Percentiles rank a stretch among this genome's conserved stretches.
Evolutionary conservation across 495 filamentous ascomycete genomes (phyloP).

Genomic region (Penicillium taxi): DNA sequence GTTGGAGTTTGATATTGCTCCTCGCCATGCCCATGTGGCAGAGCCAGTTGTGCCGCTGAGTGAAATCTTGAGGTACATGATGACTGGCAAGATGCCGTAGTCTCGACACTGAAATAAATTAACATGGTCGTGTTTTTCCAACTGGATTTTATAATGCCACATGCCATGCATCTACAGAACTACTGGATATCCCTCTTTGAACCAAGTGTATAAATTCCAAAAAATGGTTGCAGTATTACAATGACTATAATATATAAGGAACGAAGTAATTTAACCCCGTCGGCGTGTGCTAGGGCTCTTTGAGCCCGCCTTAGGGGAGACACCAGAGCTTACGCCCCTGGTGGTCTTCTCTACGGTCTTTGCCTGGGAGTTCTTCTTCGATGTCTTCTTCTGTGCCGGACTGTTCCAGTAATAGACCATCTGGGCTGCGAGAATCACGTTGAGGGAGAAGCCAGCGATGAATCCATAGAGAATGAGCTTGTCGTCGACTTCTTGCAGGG

Average conservation of each 20-base stretch:
- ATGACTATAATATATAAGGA: neutral
- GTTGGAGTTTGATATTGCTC: slow-evolving; percentile 40
- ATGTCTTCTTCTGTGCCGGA: slow-evolving; percentile 35
- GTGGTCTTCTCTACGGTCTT: slow-evolving; percentile 27
- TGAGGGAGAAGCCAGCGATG: slow-evolving; percentile 79
- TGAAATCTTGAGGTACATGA: slow-evolving; percentile 49
- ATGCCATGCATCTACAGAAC: slow-evolving; percentile 1
- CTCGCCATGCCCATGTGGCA: slow-evolving; percentile 21
- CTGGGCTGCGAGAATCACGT: slow-evolving; percentile 76
- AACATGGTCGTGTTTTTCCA: too few relatives aligned
- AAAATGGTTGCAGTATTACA: slow-evolving; percentile 12
- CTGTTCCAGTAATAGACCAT: slow-evolving; percentile 97
- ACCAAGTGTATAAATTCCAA: slow-evolving; percentile 8
- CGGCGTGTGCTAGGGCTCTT: slow-evolving; percentile 44
- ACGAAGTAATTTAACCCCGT: slow-evolving; percentile 30
- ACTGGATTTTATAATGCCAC: too few relatives aligned
- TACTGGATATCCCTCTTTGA: neutral
- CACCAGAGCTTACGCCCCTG: slow-evolving; percentile 31
- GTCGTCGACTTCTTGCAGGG: slow-evolving; percentile 91
- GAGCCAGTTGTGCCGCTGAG: slow-evolving; percentile 37
- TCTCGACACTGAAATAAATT: too few relatives aligned
- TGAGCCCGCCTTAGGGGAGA: slow-evolving; percentile 21
- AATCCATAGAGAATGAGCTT: slow-evolving; percentile 91
- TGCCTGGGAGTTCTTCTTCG: slow-evolving; percentile 36
- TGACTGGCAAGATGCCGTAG: slow-evolving; percentile 39